phyloP scores from a whole-genome alignment of 2,329 filamentous ascomycete genomes.

The Lachnellula subtilissima region DNA sequence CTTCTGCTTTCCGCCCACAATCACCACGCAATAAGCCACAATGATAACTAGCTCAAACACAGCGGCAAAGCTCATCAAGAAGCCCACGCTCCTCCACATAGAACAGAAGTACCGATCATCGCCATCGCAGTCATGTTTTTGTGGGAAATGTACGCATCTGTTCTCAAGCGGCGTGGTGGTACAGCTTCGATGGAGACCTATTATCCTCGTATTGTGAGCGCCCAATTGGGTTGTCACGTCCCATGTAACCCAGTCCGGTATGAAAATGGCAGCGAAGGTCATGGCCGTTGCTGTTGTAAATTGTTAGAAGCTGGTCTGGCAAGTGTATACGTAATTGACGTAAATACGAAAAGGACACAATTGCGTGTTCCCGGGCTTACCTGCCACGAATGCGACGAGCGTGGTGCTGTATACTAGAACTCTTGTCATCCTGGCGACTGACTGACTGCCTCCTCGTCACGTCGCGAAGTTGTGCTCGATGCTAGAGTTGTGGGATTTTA shows the following conservation, averaged over 20 bases:
- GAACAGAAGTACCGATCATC: conserved; percentile 72
- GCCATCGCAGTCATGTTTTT: conserved; percentile 55
- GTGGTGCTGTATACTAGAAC: conserved; percentile 37
- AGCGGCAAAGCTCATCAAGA: conserved; percentile 78
- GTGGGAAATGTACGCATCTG: conserved; percentile 63
- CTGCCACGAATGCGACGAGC: conserved; percentile 39
- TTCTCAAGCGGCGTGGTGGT: conserved; percentile 48
- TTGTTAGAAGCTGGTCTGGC: conserved; percentile 34
- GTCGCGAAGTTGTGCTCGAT: conserved; percentile 2
- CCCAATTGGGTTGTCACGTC: conserved; percentile 45
- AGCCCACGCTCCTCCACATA: conserved; percentile 85
- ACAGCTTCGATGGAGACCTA: conserved; percentile 79
- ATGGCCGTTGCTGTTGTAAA: conserved; percentile 63
- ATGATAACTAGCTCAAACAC: conserved; percentile 77
- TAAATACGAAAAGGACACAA: too few relatives aligned
- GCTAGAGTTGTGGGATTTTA: background rate
- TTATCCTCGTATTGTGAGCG: conserved; percentile 56
- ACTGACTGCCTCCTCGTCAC: conserved; percentile 1
- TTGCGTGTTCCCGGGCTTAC: conserved; percentile 30
- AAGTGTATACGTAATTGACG: conserved; percentile 1
- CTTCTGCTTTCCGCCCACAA: conserved; percentile 73
- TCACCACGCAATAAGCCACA: conserved; percentile 72
- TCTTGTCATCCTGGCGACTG: conserved; percentile 37
- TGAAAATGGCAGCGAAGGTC: conserved; percentile 63
- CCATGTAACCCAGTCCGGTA: conserved; percentile 69